These are phyloP conservation scores for Xylariomycetidae sp. DNA, from an alignment of 2,329 filamentous ascomycete species.

Conservation along the genomic window DNA sequence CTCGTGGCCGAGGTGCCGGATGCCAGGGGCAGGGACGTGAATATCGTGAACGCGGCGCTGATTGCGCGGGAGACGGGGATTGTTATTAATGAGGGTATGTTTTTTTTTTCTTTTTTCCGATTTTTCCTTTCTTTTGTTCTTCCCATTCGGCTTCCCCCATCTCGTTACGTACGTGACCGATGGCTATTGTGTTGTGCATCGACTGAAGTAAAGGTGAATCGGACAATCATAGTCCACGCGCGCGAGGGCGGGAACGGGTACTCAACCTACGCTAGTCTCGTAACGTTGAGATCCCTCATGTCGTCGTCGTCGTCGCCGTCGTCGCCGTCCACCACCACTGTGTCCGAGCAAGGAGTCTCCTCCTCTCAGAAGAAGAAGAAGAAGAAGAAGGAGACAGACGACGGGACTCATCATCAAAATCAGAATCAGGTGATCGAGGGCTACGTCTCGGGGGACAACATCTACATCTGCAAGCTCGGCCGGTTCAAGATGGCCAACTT, in stretches of 20 bases:
- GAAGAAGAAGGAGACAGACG: no score
- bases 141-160: no score
- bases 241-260: no score
- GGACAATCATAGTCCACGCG: no score
- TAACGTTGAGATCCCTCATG: constrained; percentile 58
- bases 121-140: no score
- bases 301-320: constrained; percentile 17
- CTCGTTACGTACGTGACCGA: no score
- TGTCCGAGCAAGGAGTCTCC: no score
- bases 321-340: constrained; percentile 5
- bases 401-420: no score
- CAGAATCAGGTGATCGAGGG: constrained; percentile 55
- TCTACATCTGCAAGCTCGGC: constrained; percentile 69
- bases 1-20: constrained; percentile 66
- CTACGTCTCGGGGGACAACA: constrained; percentile 58
- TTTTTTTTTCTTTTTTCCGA: no score
- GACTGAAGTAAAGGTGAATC: no score
- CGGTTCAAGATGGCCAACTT: constrained; percentile 73
- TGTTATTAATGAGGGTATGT: constrained; percentile 71
- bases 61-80: constrained; percentile 75
- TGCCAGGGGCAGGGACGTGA: constrained; percentile 63
- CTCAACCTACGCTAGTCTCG: constrained; percentile 66
- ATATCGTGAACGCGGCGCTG: constrained; percentile 76
- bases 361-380: no score
- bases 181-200: no score